Evolutionary conservation across 2,329 filamentous ascomycete genomes (phyloP), one percentile per base, ranked within the genome.

Genomic region (Aspergillus pseudonomiae): DNA sequence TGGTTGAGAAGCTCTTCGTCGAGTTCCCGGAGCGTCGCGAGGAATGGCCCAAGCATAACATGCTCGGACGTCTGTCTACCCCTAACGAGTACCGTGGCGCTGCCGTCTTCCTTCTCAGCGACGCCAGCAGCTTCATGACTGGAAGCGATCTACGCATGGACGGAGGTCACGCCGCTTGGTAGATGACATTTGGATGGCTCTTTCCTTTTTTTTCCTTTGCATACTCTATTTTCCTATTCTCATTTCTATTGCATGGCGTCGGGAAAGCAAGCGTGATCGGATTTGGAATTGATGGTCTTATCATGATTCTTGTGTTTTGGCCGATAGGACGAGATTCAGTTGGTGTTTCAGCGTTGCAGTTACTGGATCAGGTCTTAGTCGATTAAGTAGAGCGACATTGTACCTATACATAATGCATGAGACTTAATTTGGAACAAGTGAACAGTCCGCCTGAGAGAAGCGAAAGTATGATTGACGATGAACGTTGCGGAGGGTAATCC

Each of bases 11-110:
- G 41, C 68, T 81, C 34, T 80, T 80, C 59, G 50, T 74, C 14
- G 83, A 89, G 58, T 96, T 91, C 91, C 88, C 91, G 5, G 89
- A 85, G 69, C 89, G 94, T 75, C 95, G 94, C 76, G 93, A 74
- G 10, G 85, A 89, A 64, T 96, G 93, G 93, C 87, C 91, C 19
- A 89, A 85, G 70, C 89, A 94, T 78, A 96, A 96, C 78, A 95
- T 96, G 92, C 83, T 96, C 59, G 88, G 85, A 32, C 84, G 88
- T 39, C 81, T 93, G 64, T 91, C 89, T 72, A 79, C 78, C 26
- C 89, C 90, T 0, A 82, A 88, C 56, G 90, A 93, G 75, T 92
- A 91, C 76, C 85, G 89, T 56, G 89, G 81, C 6, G 80, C 80
- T 0, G 79, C 80, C 0, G 77, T 83, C 43, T 83, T 82, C 67